These are phyloP conservation scores for Fennellomyces sp. DNA, from an alignment of 371 early-diverging fungal genomes.

Conservation along the genomic window DNA sequence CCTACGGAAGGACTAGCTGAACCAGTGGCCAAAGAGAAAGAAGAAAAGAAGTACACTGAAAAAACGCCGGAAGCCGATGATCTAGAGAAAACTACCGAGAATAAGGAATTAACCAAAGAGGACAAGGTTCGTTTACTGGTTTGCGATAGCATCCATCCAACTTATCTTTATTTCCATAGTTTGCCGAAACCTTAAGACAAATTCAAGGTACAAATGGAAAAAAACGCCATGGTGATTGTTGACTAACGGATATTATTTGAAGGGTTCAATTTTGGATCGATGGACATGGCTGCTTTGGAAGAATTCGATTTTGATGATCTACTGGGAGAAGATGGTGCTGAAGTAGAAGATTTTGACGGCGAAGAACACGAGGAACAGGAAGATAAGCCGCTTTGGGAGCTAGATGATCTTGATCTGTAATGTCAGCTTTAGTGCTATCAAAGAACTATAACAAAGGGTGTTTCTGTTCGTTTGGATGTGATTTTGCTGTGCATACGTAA, in stretches of 20 bases:
- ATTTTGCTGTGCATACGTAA: no score
- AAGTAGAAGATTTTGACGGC: background rate
- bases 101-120: background rate
- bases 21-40: background rate
- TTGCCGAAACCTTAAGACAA: background rate
- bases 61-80: background rate
- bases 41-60: constrained; percentile 5
- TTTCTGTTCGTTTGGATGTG: no score
- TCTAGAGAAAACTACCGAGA: constrained; percentile 1
- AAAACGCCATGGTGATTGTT: background rate
- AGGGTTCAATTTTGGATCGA: background rate
- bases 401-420: background rate
- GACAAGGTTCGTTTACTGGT: background rate
- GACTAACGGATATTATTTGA: background rate
- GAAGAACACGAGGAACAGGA: background rate
- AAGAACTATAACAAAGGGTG: no score
- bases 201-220: background rate
- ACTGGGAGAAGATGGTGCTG: background rate
- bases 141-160: no score
- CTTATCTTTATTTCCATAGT: background rate
- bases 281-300: background rate
- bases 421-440: no score
- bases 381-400: background rate
- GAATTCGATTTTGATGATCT: background rate
- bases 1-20: background rate